These are phyloP conservation scores for Pezicula carpinea DNA, from an alignment of 2,329 filamentous ascomycete species.

Conservation along the genomic window DNA sequence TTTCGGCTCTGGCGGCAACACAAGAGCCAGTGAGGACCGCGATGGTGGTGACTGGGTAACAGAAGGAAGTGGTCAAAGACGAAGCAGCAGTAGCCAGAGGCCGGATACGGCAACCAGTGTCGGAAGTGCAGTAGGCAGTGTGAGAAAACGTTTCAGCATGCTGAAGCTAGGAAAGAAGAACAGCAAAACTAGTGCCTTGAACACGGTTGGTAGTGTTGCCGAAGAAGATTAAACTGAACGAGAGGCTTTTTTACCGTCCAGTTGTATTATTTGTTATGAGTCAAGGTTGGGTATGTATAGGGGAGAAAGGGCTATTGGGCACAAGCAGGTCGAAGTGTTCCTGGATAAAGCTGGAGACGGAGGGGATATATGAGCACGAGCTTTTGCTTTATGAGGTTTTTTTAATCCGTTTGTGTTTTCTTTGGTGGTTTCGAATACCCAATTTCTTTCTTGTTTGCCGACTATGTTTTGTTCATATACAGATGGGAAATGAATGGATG, in stretches of 20 bases:
- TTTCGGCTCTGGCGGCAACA: not conserved
- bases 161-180: constrained; percentile 30
- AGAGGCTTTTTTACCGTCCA: not conserved
- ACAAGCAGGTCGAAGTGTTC: too few species aligned
- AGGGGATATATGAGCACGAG: too few species aligned
- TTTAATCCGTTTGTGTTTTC: too few species aligned
- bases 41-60: constrained; percentile 2
- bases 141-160: constrained; percentile 27
- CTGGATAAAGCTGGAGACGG: too few species aligned
- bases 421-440: too few species aligned
- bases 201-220: constrained; percentile 16
- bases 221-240: constrained; percentile 22
- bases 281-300: not conserved
- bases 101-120: constrained; percentile 13
- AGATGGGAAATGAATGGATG: not conserved
- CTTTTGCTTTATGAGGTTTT: too few species aligned
- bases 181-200: constrained; percentile 27
- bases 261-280: not conserved
- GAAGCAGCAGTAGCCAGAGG: constrained; percentile 15
- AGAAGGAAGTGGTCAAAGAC: constrained; percentile 1
- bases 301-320: not conserved
- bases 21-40: not conserved
- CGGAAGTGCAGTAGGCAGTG: constrained; percentile 26
- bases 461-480: not conserved
- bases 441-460: not conserved